A percentile compares a stretch with the other conserved stretches of the same genome.
These are phyloP conservation scores for Heliamphora exappendiculata DNA, from an alignment of 148 eudicot species.

Conservation along the genomic window DNA sequence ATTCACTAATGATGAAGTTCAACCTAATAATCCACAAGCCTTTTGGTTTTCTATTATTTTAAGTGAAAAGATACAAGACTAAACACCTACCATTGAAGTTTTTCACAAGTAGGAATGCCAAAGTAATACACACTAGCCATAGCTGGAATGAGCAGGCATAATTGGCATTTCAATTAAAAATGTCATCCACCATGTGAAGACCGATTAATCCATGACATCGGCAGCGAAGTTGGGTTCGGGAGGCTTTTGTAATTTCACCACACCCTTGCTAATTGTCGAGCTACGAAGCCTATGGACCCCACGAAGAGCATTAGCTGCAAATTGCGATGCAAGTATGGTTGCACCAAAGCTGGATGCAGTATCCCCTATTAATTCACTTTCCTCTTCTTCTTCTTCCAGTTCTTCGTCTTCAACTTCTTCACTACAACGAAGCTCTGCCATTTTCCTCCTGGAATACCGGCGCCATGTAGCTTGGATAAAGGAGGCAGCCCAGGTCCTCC, in stretches of 20 bases:
- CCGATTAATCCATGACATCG: background rate
- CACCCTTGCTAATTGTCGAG: background rate
- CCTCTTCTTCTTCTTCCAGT: conserved; percentile 24
- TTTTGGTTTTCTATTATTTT: no score
- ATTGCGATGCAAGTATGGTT: conserved; percentile 30
- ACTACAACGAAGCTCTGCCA: conserved; percentile 14
- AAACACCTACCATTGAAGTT: no score
- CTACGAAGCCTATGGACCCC: conserved; percentile 24
- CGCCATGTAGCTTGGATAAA: conserved; percentile 41
- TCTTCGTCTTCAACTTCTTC: conserved; percentile 25
- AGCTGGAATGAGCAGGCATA: no score
- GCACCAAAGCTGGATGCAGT: conserved; percentile 26
- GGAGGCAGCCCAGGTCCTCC: conserved; percentile 41
- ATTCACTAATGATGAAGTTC: no score
- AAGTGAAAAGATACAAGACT: no score
- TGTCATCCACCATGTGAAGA: no score
- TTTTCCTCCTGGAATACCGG: conserved; percentile 28
- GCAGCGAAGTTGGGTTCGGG: conserved; percentile 28
- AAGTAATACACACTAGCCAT: no score
- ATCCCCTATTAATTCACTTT: conserved; percentile 4
- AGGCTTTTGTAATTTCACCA: conserved; percentile 23
- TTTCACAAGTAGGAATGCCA: no score
- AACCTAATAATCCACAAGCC: no score
- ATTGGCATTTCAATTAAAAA: no score
- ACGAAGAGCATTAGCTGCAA: conserved; percentile 34